Conservation (phyloP, 164 flowering plant genomes). For the Liquidambar formosana region DNA sequence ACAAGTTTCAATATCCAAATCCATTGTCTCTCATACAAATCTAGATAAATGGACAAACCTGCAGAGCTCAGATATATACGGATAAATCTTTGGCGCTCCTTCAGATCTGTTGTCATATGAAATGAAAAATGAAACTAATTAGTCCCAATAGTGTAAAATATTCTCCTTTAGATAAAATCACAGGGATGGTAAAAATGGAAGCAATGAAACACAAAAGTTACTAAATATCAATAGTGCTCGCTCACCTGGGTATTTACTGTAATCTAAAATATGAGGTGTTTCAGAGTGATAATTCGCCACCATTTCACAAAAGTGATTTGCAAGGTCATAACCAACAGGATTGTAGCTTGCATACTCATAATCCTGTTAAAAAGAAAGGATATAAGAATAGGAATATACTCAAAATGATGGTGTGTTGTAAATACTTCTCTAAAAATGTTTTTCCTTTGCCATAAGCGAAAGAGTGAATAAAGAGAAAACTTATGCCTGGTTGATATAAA, state of each 20-base stretch:
- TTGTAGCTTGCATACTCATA: constrained; percentile 92
- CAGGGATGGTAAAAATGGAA: neutral
- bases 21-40: neutral
- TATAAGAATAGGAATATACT: neutral
- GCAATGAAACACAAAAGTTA: neutral
- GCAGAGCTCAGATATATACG: constrained; percentile 52
- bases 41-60: constrained; percentile 34
- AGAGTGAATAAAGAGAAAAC: no score
- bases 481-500: no score
- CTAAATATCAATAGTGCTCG: neutral
- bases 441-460: no score
- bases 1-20: no score
- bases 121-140: neutral
- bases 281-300: constrained; percentile 85
- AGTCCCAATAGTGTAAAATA: neutral
- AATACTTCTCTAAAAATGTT: no score
- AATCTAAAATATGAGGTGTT: constrained; percentile 83
- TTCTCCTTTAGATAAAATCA: neutral
- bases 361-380: constrained; percentile 48
- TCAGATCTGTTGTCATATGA: constrained; percentile 39
- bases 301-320: constrained; percentile 98
- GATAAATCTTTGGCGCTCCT: constrained; percentile 69
- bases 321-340: constrained; percentile 81
- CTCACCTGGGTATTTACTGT: constrained; percentile 73
- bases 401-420: no score